These are phyloP conservation scores for Fusarium sp. DNA, from an alignment of 2,329 filamentous ascomycete genomes.

Conservation along the genomic window DNA sequence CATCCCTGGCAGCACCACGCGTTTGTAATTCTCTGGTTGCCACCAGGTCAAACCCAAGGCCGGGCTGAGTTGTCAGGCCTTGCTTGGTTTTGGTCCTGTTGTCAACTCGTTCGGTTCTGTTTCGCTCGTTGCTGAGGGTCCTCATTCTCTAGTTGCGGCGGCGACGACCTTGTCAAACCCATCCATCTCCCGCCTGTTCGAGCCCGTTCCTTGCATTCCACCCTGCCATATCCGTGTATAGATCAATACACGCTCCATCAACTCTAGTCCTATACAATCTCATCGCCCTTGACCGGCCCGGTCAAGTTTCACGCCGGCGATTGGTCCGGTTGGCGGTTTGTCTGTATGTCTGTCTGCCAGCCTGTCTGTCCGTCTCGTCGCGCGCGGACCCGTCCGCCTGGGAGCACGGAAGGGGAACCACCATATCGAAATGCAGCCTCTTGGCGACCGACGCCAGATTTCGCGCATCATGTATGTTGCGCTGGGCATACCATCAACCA, in stretches of 20 bases:
- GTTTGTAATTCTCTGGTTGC: not conserved
- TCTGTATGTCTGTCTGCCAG: conserved; percentile 21
- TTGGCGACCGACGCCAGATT: conserved; percentile 27
- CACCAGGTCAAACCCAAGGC: not conserved
- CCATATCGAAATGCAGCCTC: conserved; percentile 13
- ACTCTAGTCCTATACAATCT: conserved; percentile 7
- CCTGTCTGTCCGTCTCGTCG: not conserved
- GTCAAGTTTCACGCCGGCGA: conserved; percentile 20
- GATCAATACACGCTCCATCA: not conserved
- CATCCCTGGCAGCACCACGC: not conserved
- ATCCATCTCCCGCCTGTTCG: not conserved
- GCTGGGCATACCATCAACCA: conserved; percentile 6
- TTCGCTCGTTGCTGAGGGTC: not conserved
- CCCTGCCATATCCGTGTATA: not conserved
- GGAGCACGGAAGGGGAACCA: conserved; percentile 26
- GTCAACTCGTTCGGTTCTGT: not conserved
- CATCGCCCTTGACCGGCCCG: conserved; percentile 32
- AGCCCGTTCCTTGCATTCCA: conserved; percentile 21
- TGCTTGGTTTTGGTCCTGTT: not conserved
- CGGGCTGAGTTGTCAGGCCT: not conserved
- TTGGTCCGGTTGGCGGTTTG: conserved; percentile 34
- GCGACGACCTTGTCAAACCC: not conserved
- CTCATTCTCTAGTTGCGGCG: not conserved
- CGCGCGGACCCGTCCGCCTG: conserved; percentile 35
- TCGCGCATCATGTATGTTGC: conserved; percentile 30